Conservation (phyloP, 345 rosid genomes). For the Iberis pinnata region DNA sequence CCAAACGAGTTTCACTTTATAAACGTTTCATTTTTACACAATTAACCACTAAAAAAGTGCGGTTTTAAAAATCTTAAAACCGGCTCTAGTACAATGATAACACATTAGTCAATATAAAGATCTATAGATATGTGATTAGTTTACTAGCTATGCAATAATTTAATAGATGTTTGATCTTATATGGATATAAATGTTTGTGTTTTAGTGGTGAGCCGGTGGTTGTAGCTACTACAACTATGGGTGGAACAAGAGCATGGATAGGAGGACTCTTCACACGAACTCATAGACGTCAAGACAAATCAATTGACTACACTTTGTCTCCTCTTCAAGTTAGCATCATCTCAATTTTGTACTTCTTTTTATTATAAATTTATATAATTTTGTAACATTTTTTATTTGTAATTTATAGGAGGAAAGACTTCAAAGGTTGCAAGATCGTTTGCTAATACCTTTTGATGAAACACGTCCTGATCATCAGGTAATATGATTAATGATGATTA, state of each 20-base stretch:
- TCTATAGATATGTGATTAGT: too few species aligned
- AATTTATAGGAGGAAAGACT: slow-evolving; percentile 69
- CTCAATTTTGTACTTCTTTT: neutral
- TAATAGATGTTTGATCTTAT: too few species aligned
- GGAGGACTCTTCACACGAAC: slow-evolving; percentile 78
- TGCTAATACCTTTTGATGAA: slow-evolving; percentile 71
- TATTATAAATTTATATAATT: neutral
- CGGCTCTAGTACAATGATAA: too few species aligned
- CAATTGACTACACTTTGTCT: slow-evolving; percentile 43
- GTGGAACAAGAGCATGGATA: slow-evolving; percentile 89
- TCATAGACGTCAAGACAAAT: slow-evolving; percentile 49
- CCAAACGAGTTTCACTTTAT: too few species aligned
- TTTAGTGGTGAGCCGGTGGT: slow-evolving; percentile 37
- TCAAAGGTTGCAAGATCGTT: slow-evolving; percentile 67
- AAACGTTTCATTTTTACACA: too few species aligned
- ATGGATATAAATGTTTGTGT: too few species aligned
- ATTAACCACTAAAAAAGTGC: too few species aligned
- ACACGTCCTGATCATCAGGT: slow-evolving; percentile 84
- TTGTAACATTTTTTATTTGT: neutral
- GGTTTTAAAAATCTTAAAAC: too few species aligned
- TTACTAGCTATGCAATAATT: too few species aligned
- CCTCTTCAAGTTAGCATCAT: slow-evolving; percentile 56
- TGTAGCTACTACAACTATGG: slow-evolving; percentile 82
- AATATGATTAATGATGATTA: neutral
- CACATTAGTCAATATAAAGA: too few species aligned